A percentile compares a stretch with the other conserved stretches of the same genome.
These are phyloP conservation scores for Fusarium chuoi DNA, from an alignment of 2,329 filamentous ascomycete species.

Conservation along the genomic window DNA sequence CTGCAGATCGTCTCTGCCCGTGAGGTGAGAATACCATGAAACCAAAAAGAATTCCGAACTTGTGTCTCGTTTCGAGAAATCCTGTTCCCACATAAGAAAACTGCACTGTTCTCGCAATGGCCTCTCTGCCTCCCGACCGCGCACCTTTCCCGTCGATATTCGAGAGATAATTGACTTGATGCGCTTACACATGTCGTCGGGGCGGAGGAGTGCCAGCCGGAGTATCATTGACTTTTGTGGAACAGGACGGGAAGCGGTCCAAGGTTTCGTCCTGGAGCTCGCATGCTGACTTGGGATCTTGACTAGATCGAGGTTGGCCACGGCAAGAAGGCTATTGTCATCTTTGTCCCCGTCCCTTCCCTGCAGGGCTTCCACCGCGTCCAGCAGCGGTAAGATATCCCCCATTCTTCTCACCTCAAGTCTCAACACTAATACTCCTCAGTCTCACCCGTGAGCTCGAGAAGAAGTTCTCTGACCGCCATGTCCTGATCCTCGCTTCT, in stretches of 20 bases:
- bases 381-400: constrained; percentile 90
- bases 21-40: constrained; percentile 82
- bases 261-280: constrained; percentile 77
- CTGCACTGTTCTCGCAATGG: constrained; percentile 47
- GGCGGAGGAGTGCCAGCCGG: constrained; percentile 46
- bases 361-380: constrained; percentile 99
- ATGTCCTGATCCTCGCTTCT: constrained; percentile 98
- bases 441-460: constrained; percentile 99
- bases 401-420: neutral
- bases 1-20: constrained; percentile 99
- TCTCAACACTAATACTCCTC: constrained; percentile 32
- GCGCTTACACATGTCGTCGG: constrained; percentile 38
- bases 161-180: constrained; percentile 27
- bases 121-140: constrained; percentile 42
- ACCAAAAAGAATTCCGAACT: constrained; percentile 5
- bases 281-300: constrained; percentile 78
- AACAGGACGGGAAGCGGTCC: constrained; percentile 82
- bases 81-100: constrained; percentile 56
- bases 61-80: constrained; percentile 39
- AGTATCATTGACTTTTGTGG: constrained; percentile 60
- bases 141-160: constrained; percentile 35
- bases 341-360: constrained; percentile 99
- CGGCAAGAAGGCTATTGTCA: constrained; percentile 99
- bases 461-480: constrained; percentile 99
- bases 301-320: constrained; percentile 99